Base-by-base conservation (phyloP, 768 basidiomycete genomes). In the Suillus plorans region DNA sequence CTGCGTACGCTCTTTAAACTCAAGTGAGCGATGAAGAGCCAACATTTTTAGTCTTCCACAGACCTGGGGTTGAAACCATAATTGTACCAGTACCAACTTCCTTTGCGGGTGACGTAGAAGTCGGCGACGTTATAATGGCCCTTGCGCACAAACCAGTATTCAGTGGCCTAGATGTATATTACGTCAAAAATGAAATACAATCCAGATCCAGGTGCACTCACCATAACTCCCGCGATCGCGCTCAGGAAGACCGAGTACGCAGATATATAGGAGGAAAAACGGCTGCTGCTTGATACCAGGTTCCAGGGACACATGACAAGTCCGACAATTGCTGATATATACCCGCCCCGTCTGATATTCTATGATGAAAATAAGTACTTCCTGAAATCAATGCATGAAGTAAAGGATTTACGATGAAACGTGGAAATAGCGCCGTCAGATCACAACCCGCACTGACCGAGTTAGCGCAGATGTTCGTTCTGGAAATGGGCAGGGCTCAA, bases 321-420 rank as follows among this genome's bases (percentile, higher is more conserved):
- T 5, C 90, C 90, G 55, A 91, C 86, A 42, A 89, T 80, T 5
- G 89, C 90, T 4, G 87, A 86, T 60, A 93, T 74, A 76, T 89
- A 94, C 5, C 91, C 90, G 13, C 91, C 91, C 14, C 91, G 84
- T 18, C 91, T 85, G 71, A 93, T 92, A 73, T 89, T 91, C 85
- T 87, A 61, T 12, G 41, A 63, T 36, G 37, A 25, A 28, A 6
- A 18, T 63, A 22, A 63, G 58, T 42, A 42, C 22, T 42, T 42
- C 39, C 58, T 20, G 20, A 5, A 14, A 58, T 2, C 20, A 25
- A 9, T n/a, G 42, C 13, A n/a, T 10, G 44, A 50, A 57, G 22
- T 13, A 9, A 6, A 22, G 2, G 18, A 77, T 80, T 52, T 66
- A 86, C 85, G 67, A 92, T 85, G 76, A 85, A 92, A 28, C 87